phyloP scores from a whole-genome alignment of 164 flowering plant species.

The Pachysandra terminalis region DNA sequence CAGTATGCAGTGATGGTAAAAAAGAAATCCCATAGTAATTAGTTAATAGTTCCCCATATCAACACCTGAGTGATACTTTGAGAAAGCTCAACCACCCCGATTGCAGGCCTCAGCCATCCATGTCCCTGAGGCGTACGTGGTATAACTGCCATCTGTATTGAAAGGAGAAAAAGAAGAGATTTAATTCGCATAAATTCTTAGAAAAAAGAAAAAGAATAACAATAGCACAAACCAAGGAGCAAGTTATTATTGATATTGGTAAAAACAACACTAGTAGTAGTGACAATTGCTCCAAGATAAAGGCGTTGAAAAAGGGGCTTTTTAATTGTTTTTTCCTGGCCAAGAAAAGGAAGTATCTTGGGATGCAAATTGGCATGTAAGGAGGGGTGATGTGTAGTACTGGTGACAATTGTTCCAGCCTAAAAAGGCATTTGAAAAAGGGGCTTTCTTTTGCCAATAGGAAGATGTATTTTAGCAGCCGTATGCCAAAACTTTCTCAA shows the following conservation, averaged over 20 bases:
- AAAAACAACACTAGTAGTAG: background rate
- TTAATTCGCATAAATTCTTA: too few species aligned
- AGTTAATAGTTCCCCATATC: background rate
- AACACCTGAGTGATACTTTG: constrained; percentile 74
- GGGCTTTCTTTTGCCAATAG: too few species aligned
- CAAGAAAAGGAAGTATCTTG: too few species aligned
- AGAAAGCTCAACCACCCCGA: constrained; percentile 77
- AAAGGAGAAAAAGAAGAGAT: background rate
- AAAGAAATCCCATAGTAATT: background rate
- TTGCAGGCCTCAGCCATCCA: constrained; percentile 86
- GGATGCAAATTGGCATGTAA: too few species aligned
- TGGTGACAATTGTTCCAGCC: too few species aligned
- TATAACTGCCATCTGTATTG: constrained; percentile 80
- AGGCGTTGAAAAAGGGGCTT: too few species aligned
- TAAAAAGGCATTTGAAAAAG: too few species aligned
- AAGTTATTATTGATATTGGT: background rate
- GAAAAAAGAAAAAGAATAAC: background rate
- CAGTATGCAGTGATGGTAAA: background rate
- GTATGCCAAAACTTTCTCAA: too few species aligned
- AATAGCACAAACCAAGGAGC: background rate
- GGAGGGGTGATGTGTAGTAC: too few species aligned
- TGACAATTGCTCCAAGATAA: background rate
- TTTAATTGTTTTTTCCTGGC: too few species aligned
- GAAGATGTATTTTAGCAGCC: too few species aligned
- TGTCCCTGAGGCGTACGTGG: constrained; percentile 76